Percentiles rank a stretch among this genome's conserved stretches.
Conservation (phyloP, 306 rosid species). For the Carpinus fangiana region DNA sequence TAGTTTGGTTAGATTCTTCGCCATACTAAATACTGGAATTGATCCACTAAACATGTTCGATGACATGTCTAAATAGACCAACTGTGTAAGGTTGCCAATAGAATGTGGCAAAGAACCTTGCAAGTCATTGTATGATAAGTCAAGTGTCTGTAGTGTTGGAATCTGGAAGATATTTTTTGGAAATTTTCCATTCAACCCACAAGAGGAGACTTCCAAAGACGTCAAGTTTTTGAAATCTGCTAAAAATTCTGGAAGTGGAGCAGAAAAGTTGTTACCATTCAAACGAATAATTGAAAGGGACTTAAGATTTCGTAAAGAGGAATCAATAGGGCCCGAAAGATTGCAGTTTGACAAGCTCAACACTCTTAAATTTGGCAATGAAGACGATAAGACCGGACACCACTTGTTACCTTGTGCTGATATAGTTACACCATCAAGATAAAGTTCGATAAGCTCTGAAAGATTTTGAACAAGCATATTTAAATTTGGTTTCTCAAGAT, state of each 20-base stretch:
- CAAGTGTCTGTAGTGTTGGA: slow-evolving; percentile 24
- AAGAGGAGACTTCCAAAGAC: background rate
- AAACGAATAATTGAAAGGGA: background rate
- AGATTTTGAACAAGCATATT: too few species aligned
- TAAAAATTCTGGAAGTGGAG: slow-evolving; percentile 27
- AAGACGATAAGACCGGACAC: background rate
- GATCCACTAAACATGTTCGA: slow-evolving; percentile 20
- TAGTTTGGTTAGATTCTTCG: slow-evolving; percentile 10
- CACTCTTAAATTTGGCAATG: background rate
- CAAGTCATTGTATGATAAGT: slow-evolving; percentile 33
- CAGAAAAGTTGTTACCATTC: background rate
- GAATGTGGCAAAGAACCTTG: slow-evolving; percentile 22
- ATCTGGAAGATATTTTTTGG: slow-evolving; percentile 31
- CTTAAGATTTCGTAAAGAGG: background rate
- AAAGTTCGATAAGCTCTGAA: too few species aligned
- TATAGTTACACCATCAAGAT: background rate
- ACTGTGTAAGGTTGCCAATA: slow-evolving; percentile 8
- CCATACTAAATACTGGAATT: too few species aligned
- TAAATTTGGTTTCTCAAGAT: too few species aligned
- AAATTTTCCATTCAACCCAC: slow-evolving; percentile 27
- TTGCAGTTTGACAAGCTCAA: background rate
- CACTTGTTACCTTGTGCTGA: background rate
- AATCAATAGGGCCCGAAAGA: background rate
- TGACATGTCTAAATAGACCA: slow-evolving; percentile 34
- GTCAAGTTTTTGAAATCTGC: slow-evolving; percentile 25